Evolutionary conservation across 1,284 basidiomycete species (phyloP), one percentile per base, ranked within the genome.

Genomic region (Golubevia sp.): DNA sequence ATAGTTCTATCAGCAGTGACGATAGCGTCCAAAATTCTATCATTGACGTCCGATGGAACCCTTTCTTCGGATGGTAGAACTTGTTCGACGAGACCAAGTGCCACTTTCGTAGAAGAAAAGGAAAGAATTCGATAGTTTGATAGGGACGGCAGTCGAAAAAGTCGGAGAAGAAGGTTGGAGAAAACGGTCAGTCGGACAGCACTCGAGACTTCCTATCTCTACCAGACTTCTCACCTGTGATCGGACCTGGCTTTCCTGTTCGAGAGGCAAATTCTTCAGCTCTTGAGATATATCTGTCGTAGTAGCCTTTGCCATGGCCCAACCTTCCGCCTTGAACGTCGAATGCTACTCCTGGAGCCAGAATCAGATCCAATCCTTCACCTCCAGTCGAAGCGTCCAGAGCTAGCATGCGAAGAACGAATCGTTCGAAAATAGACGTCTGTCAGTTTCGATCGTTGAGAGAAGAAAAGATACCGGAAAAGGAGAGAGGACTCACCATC

Each of bases 291-390:
- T 83, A 82, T 25, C 79, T 73, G 58, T 83, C 80, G 58, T 83
- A 83, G 71, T 83, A 83, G 11, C 80, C 80, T 55, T 80, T 80
- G 27, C 80, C 80, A 50, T 83, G 80, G 7, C 80, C 80, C 1
- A 83, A 55, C 18, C 80, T 61, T 18, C 72, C 76, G 25, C 73
- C 77, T 1, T 62, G 25, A 26, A 56, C 30, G 53, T 83, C 80
- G 53, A 83, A 83, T 0, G 77, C 77, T 5, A 83, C 69, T 44
- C 77, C 80, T 0, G 80, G 80, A 0, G 71, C 68, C 1, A 83
- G 62, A 49, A 83, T 79, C n/a, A 83, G 66, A 48, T 83, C 80
- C 6, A 83, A 67, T 0, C 78, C 78, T 2, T 67, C 38, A 18
- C 38, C 38, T 44, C 38, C 73, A 6, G 74, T 70, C 24, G 59